Evolutionary conservation across 78 protist species (phyloP), one percentile per base, ranked within the genome.

Genomic region (Dictyostelium brefeldianum): DNA sequence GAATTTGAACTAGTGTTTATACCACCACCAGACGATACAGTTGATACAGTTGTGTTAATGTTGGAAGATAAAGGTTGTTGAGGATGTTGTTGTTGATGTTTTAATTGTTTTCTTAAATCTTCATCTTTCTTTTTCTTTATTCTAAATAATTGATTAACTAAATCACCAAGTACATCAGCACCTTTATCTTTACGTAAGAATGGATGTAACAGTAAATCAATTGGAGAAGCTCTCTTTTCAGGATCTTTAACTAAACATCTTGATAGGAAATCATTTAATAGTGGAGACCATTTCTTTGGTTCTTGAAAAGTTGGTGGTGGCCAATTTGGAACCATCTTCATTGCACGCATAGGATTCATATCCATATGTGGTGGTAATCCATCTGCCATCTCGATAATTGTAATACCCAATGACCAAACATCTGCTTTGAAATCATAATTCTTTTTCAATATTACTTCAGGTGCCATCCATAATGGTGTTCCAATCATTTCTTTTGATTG

Each of bases 391-490:
- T 96, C 98, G 46, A 96, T 83, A 22, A 83, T 80, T 10, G 97
- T 96, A 31, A 96, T 90, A 78, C 98, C 98, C 0, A 95, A 57
- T n/a, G 96, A 89, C 96, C 95, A 96, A 36, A 96, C 78, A 84
- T 96, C 97, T 12, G 96, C 92, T 41, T 82, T 65, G 14, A n/a
- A 81, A 73, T 81, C 96, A 89, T 97, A 97, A 27, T 29, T 22
- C 78, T 89, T 87, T 22, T 82, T 79, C 25, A 87, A 51, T 50
- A 96, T 94, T 41, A 96, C 96, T 74, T 96, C 98, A 15, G 98
- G 98, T 22, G 96, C 90, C 96, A 96, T 96, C 96, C 96, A 96
- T 22, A 90, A 54, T 14, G 98, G 93, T 51, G 93, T 87, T 29
- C 93, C 93, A 53, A 87, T 87, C 93, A 87, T 87, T 36, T 87